A percentile compares a stretch with the other conserved stretches of the same genome.
phyloP scores from a whole-genome alignment of 1,139 yeast species.

The Debaryomyces singareniensis region DNA sequence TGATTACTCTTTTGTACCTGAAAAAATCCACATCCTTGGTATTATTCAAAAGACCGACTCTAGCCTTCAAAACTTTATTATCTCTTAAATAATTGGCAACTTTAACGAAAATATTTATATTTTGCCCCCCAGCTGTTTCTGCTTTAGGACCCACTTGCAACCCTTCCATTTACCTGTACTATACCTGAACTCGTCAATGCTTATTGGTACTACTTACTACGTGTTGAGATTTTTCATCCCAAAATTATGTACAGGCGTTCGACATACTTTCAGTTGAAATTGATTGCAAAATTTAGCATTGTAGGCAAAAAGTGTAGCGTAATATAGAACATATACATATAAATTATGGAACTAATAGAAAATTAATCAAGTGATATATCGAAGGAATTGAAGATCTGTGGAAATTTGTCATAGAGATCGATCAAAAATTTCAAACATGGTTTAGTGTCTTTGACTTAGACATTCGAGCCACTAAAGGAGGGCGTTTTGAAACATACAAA shows the following conservation, averaged over 20 bases:
- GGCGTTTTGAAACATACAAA: no score
- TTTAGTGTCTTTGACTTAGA: no score
- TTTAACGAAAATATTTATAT: slow-evolving; percentile 30
- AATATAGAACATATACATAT: no score
- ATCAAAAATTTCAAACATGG: no score
- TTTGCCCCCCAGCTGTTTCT: slow-evolving; percentile 11
- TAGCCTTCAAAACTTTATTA: slow-evolving; percentile 60
- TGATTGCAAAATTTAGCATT: no score
- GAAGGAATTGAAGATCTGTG: no score
- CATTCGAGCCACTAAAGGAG: no score
- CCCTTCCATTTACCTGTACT: background rate
- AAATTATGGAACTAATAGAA: no score
- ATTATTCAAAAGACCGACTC: slow-evolving; percentile 72
- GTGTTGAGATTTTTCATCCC: slow-evolving; percentile 1
- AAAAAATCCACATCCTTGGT: slow-evolving; percentile 71
- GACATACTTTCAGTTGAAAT: background rate
- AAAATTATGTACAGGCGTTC: background rate
- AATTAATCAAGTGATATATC: no score
- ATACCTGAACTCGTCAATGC: background rate
- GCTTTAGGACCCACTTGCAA: slow-evolving; percentile 2
- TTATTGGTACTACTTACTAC: background rate
- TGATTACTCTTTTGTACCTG: slow-evolving; percentile 72
- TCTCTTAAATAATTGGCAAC: slow-evolving; percentile 69
- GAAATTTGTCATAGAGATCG: no score
- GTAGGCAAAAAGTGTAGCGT: no score